Percentiles rank a stretch among this genome's conserved stretches.
phyloP scores from a whole-genome alignment of 345 rosid species.

The Salix exigua region DNA sequence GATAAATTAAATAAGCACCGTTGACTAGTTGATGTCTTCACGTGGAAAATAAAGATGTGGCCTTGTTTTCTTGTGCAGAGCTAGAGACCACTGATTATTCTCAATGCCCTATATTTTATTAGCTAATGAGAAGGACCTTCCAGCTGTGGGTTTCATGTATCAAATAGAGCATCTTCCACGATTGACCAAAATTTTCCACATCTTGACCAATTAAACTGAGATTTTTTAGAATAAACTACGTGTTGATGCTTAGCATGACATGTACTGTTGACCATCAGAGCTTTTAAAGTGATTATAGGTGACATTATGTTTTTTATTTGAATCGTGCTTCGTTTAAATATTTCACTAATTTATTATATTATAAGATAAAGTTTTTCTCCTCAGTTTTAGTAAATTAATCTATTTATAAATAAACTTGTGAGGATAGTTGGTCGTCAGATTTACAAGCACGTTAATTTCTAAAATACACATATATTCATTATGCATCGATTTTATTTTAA shows the following conservation, averaged over 20 bases:
- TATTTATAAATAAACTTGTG: too few species aligned
- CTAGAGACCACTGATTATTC: slow-evolving; percentile 32
- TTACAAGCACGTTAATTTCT: too few species aligned
- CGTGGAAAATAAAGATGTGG: slow-evolving; percentile 19
- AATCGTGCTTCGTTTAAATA: too few species aligned
- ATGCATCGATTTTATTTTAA: too few species aligned
- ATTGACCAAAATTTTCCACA: slow-evolving; percentile 36
- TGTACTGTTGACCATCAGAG: neutral
- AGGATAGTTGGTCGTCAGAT: too few species aligned
- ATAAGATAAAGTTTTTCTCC: neutral
- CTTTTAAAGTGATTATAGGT: neutral
- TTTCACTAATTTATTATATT: too few species aligned
- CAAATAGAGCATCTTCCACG: slow-evolving; percentile 21
- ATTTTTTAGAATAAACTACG: slow-evolving; percentile 7
- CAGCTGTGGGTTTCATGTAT: slow-evolving; percentile 36
- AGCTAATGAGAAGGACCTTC: slow-evolving; percentile 28
- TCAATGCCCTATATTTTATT: slow-evolving; percentile 12
- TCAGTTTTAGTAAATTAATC: too few species aligned
- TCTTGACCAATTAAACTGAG: slow-evolving; percentile 43
- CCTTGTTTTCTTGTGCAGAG: slow-evolving; percentile 6
- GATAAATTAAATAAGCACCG: slow-evolving; percentile 4
- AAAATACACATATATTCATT: too few species aligned
- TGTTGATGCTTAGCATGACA: neutral
- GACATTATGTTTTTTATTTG: too few species aligned
- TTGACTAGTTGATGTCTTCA: slow-evolving; percentile 36